Base-by-base conservation (phyloP, 108 stramenopile species). In the Seminavis robusta region DNA sequence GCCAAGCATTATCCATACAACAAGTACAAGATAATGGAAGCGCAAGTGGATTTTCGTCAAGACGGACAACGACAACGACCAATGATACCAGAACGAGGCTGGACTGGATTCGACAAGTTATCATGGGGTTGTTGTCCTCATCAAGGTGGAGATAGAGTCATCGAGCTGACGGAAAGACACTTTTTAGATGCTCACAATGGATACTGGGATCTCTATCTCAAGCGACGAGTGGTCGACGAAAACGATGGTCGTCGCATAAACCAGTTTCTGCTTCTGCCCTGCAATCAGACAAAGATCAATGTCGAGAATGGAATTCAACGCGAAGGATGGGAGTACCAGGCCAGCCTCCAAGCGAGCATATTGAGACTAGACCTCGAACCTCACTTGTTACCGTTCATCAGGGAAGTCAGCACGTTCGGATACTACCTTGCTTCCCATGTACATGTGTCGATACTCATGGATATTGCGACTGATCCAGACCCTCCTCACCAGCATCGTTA, bases 81-180 rank as follows among this genome's bases (percentile, higher is more conserved):
- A 56, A 27, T 36, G 45, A 28, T 71, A 56, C 61, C n/a, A n/a
- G n/a, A n/a, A n/a, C n/a, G n/a, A n/a, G n/a, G n/a, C n/a, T n/a
- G n/a, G n/a, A n/a, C n/a, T n/a, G n/a, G n/a, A n/a, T n/a, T n/a
- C n/a, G n/a, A n/a, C n/a, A n/a, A n/a, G n/a, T n/a, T n/a, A n/a
- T n/a, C n/a, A n/a, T 74, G 65, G 61, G 73, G 73, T 7, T 74
- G 73, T 29, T 74, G 73, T 31, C 65, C 53, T 21, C 42, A 55
- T 41, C 65, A 67, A 19, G 73, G 73, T 1, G 57, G 57, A 32
- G n/a, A n/a, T n/a, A 59, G 73, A 30, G 73, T 74, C 10, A 21
- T 74, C 8, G 73, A 74, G 40, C 40, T 74, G 31, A 47, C 41
- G 15, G 65, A 74, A 30, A 13, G 39, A 5, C 73, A 74, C 34